phyloP scores from a whole-genome alignment of 2,329 filamentous ascomycete genomes.

The Fusarium sp. region DNA sequence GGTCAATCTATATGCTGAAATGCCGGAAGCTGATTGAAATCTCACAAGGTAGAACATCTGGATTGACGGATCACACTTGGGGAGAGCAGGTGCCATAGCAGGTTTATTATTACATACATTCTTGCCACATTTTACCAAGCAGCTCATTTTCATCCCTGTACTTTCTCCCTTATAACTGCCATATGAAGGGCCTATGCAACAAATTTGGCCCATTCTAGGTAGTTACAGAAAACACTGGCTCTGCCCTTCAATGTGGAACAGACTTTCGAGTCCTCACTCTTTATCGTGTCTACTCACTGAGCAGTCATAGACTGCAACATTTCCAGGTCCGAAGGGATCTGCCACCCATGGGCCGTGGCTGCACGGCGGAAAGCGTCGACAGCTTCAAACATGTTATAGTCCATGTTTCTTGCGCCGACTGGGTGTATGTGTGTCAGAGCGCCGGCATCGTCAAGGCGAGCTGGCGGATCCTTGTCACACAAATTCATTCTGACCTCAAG shows the following conservation, averaged over 20 bases:
- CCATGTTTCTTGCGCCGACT: slow-evolving; percentile 41
- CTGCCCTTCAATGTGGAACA: not conserved
- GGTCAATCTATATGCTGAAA: not conserved
- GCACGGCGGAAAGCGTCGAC: slow-evolving; percentile 78
- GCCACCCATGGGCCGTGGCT: slow-evolving; percentile 79
- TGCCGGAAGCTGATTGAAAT: not conserved
- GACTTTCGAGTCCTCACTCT: not conserved
- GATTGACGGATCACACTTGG: not conserved
- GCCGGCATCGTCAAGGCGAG: slow-evolving; percentile 67
- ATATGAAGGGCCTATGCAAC: not conserved
- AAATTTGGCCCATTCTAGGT: not conserved
- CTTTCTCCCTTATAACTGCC: not conserved
- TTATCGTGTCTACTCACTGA: not conserved
- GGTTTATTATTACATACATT: not conserved
- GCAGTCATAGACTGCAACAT: slow-evolving; percentile 54
- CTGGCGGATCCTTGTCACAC: slow-evolving; percentile 77
- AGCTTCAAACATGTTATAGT: slow-evolving; percentile 79
- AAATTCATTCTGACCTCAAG: slow-evolving; percentile 85
- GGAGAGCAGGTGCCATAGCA: not conserved
- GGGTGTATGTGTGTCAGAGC: not conserved
- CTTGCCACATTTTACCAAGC: not conserved
- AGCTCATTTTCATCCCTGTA: not conserved
- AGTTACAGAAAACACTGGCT: not conserved
- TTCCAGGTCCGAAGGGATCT: slow-evolving; percentile 73
- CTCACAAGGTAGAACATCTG: not conserved